Percentiles rank a stretch among this genome's conserved stretches.
Conservation (phyloP, 2,329 filamentous ascomycete species). For the Domatiomyces globalis region DNA sequence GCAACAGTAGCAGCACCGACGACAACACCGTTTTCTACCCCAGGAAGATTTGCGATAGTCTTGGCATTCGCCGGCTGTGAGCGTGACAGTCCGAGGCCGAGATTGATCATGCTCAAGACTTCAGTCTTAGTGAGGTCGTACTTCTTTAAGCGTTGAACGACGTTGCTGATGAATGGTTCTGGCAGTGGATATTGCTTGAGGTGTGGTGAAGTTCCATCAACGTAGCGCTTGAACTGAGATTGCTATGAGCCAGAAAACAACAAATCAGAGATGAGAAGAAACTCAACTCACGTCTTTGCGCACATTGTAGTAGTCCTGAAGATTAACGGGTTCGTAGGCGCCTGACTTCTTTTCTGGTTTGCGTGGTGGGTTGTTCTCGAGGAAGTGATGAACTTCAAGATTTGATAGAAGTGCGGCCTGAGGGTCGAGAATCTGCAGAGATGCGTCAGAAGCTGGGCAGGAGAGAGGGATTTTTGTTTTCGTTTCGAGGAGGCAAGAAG, state of each 20-base stretch:
- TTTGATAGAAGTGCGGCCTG: slow-evolving; percentile 32
- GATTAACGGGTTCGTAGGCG: slow-evolving; percentile 24
- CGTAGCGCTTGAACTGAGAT: slow-evolving; percentile 9
- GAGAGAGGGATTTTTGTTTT: not conserved
- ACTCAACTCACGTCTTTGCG: slow-evolving; percentile 28
- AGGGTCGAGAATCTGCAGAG: slow-evolving; percentile 29
- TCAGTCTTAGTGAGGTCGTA: slow-evolving; percentile 34
- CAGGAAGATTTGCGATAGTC: not conserved
- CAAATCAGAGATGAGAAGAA: not conserved
- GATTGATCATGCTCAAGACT: slow-evolving; percentile 32
- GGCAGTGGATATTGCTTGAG: slow-evolving; percentile 21
- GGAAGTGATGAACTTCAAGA: slow-evolving; percentile 30
- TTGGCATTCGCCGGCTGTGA: not conserved
- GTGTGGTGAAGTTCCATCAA: slow-evolving; percentile 9
- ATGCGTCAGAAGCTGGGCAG: not conserved
- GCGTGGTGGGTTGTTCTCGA: slow-evolving; percentile 29
- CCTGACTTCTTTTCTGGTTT: slow-evolving; percentile 10
- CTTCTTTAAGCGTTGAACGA: slow-evolving; percentile 26
- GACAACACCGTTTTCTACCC: not conserved
- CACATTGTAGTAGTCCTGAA: slow-evolving; percentile 33
- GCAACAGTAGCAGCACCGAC: not conserved
- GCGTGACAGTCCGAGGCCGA: slow-evolving; percentile 26
- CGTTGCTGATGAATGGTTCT: slow-evolving; percentile 25
- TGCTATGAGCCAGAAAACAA: not conserved
- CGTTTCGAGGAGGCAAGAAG: not conserved